These are phyloP conservation scores for Zizania latifolia DNA, from an alignment of 176 grass and related monocot species.

Conservation along the genomic window DNA sequence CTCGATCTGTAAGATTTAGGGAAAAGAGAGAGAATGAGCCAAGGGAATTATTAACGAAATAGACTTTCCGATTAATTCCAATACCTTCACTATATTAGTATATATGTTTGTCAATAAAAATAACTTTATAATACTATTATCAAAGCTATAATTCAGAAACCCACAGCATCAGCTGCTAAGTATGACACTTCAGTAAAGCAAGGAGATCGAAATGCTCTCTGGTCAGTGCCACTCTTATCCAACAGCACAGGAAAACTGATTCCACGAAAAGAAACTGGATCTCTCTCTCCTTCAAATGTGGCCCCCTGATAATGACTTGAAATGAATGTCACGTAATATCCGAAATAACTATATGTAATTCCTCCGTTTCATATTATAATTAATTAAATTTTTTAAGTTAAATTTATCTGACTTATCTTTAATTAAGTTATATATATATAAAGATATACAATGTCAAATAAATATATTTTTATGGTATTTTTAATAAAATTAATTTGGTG, in stretches of 20 bases:
- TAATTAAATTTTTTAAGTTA: too few species aligned
- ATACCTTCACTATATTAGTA: too few species aligned
- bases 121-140: neutral
- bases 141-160: neutral
- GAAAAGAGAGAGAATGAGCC: neutral
- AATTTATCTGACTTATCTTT: too few species aligned
- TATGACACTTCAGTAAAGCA: neutral
- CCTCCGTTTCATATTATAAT: too few species aligned
- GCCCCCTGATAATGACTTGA: conserved; percentile 20
- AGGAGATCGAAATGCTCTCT: neutral
- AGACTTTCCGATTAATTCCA: neutral
- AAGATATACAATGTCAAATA: too few species aligned
- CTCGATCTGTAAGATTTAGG: neutral
- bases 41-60: neutral
- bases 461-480: too few species aligned
- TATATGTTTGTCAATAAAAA: neutral
- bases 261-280: conserved; percentile 29
- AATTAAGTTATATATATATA: too few species aligned
- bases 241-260: conserved; percentile 8
- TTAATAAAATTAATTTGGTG: too few species aligned
- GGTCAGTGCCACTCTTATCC: conserved; percentile 31
- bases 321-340: conserved; percentile 15
- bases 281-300: neutral
- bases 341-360: too few species aligned
- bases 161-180: neutral